Base-by-base conservation (phyloP, 1,284 basidiomycete species). In the Trametes versicolor region DNA sequence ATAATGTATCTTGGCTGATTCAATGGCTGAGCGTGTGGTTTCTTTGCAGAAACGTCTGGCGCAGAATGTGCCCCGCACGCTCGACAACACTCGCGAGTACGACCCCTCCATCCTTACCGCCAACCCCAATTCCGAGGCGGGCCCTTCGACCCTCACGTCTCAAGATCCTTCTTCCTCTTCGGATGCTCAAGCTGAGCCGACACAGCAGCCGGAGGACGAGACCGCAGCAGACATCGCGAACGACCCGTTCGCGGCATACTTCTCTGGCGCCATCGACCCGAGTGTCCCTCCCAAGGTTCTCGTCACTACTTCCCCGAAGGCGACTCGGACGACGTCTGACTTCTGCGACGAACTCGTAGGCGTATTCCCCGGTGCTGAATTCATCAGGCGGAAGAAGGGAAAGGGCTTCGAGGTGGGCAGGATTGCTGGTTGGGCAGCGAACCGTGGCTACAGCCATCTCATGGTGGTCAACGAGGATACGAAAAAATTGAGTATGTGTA, bases 401-500 rank as follows among this genome's bases (percentile, higher is more conserved):
- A 93, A 95, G 70, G 95, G 96, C 1, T 99, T 95, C 72, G 97
- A 98, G 80, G 83, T 99, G 68, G 96, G 96, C 1, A 86, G 92
- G 71, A 96, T 99, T 71, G 95, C 97, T 41, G 88, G 92, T 1
- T 99, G 98, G 98, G 96, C 96, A 23, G 91, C 93, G 4, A 92
- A 90, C 55, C 82, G 98, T 72, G 91, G 91, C 1, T 99, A 95
- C 76, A 91, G 89, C 59, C 95, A 96, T 69, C 80, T 99, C 69
- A 84, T 95, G 60, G 95, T 99, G 6, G 93, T 99, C 25, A 98
- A 98, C 71, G 98, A 99, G 77, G 94, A 98, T 72, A 92, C 87
- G 83, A 96, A 96, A 78, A 91, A 90, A 74, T 93, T 95, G 13
- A 97, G 96, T 97, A 72, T 78, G 94, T 86, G 9, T 23, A n/a